Evolutionary conservation across 345 rosid species (phyloP).

Genomic region (thale cress (Arabidopsis thaliana)): TAIR10.1 NC_003076.8:90501-91000

Average conservation of each 20-base stretch:
- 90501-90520: conserved; percentile 3
- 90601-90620: background rate
- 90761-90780: background rate
- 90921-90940: too few species aligned
- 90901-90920: too few species aligned
- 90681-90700: conserved; percentile 8
- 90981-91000: background rate
- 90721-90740: background rate
- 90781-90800: conserved; percentile 4
- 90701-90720: background rate
- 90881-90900: too few species aligned
- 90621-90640: background rate
- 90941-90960: too few species aligned
- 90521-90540: conserved; percentile 22
- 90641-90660: background rate
- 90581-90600: background rate
- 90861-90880: background rate
- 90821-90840: background rate
- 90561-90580: conserved; percentile 1
- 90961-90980: background rate
- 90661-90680: conserved; percentile 2
- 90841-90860: background rate
- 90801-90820: background rate
- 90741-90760: background rate
- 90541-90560: conserved; percentile 24